Percentiles rank a stretch among this genome's conserved stretches.
These are phyloP conservation scores for Metarhizium sp. DNA, from an alignment of 2,329 filamentous ascomycete genomes.

Conservation along the genomic window DNA sequence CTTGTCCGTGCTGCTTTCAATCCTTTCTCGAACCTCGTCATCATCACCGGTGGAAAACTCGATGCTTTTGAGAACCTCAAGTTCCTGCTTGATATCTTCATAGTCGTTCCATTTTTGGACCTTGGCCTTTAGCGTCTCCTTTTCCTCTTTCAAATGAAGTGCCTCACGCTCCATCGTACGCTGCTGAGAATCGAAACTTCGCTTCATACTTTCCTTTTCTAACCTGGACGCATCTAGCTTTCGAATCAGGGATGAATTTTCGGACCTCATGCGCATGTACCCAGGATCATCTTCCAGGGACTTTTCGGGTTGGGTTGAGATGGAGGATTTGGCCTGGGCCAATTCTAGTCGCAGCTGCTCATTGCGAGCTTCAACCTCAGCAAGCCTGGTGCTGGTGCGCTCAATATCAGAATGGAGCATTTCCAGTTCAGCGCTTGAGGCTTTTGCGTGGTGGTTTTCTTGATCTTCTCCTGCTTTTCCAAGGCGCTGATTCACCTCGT, in stretches of 20 bases:
- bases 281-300: slow-evolving; percentile 80
- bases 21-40: slow-evolving; percentile 46
- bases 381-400: slow-evolving; percentile 74
- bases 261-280: slow-evolving; percentile 80
- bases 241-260: slow-evolving; percentile 84
- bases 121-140: slow-evolving; percentile 69
- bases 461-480: slow-evolving; percentile 60
- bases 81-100: slow-evolving; percentile 89
- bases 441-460: slow-evolving; percentile 49
- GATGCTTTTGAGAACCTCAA: slow-evolving; percentile 95
- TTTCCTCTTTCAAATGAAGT: slow-evolving; percentile 65
- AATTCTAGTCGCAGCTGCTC: slow-evolving; percentile 87
- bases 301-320: slow-evolving; percentile 49
- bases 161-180: slow-evolving; percentile 74
- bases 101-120: slow-evolving; percentile 89
- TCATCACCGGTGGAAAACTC: slow-evolving; percentile 91
- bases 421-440: slow-evolving; percentile 83
- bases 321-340: slow-evolving; percentile 69
- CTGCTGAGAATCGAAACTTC: slow-evolving; percentile 64
- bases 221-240: slow-evolving; percentile 77
- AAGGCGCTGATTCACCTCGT: slow-evolving; percentile 88
- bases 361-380: slow-evolving; percentile 87
- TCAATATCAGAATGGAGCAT: slow-evolving; percentile 89
- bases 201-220: slow-evolving; percentile 73
- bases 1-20: slow-evolving; percentile 32